phyloP scores from a whole-genome alignment of 1,139 yeast species.

The Taphrina communis region DNA sequence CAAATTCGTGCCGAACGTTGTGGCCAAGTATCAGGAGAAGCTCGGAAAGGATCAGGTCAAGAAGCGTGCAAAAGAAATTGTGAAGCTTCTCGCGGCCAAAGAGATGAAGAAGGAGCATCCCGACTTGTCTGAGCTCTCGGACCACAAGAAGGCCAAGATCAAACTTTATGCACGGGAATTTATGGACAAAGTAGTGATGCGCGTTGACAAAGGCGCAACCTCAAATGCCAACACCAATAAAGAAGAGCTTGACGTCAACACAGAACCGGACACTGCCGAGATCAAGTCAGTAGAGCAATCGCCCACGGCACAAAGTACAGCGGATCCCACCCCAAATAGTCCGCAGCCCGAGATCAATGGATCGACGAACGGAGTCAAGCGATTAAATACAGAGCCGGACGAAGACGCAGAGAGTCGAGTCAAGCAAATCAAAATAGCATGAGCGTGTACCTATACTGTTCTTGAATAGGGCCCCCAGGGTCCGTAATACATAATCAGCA shows the following conservation, averaged over 20 bases:
- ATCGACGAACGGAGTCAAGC: constrained; percentile 7
- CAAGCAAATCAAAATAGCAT: constrained; percentile 15
- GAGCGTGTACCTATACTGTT: constrained; percentile 12
- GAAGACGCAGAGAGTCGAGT: not conserved
- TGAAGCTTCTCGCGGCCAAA: constrained; percentile 47
- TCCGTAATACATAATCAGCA: constrained; percentile 5
- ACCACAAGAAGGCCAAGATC: constrained; percentile 70
- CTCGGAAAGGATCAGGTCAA: constrained; percentile 77
- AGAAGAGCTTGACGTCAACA: not conserved
- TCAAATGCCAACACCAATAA: not conserved
- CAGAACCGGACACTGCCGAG: not conserved
- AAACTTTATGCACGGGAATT: constrained; percentile 67
- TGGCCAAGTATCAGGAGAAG: constrained; percentile 64
- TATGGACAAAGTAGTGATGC: constrained; percentile 67
- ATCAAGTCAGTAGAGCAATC: not conserved
- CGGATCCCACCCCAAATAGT: constrained; percentile 2
- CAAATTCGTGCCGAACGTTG: constrained; percentile 74
- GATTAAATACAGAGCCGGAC: not conserved
- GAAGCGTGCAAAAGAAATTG: constrained; percentile 71
- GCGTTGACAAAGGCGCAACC: not conserved
- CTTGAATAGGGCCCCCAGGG: not conserved
- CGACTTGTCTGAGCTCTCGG: constrained; percentile 60
- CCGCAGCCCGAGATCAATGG: constrained; percentile 2
- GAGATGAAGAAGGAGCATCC: constrained; percentile 48
- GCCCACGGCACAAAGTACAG: not conserved